Evolutionary conservation across 2,329 filamentous ascomycete genomes (phyloP).

Genomic region (Cryphonectria japonica): DNA sequence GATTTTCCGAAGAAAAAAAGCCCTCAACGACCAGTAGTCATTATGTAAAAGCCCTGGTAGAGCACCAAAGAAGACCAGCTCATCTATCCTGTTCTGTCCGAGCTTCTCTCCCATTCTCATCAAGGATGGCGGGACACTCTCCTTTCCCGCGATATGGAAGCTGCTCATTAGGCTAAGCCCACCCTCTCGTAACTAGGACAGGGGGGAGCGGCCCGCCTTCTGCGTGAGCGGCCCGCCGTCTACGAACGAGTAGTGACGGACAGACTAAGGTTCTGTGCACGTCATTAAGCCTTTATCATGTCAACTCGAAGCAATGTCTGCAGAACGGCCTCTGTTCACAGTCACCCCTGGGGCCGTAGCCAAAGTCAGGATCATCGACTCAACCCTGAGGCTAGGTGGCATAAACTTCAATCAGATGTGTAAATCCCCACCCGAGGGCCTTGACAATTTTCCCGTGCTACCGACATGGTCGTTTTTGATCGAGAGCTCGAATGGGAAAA

Average conservation of each 20-base stretch:
- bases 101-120: not conserved
- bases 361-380: conserved; percentile 26
- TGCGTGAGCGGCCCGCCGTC: not conserved
- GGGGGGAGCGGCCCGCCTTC: not conserved
- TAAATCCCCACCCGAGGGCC: conserved; percentile 9
- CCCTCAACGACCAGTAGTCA: not conserved
- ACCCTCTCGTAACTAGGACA: not conserved
- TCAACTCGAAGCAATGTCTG: conserved; percentile 6
- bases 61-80: not conserved
- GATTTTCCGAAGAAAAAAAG: not conserved
- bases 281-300: not conserved
- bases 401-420: not conserved
- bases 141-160: not conserved
- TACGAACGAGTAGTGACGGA: not conserved
- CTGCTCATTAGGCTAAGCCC: not conserved
- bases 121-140: not conserved
- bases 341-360: conserved; percentile 17
- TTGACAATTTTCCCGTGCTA: not conserved
- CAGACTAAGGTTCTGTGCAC: not conserved
- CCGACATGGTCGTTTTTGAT: conserved; percentile 22
- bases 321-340: conserved; percentile 7
- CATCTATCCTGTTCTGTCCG: not conserved
- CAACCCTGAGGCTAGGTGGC: conserved; percentile 11
- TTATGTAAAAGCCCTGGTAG: not conserved
- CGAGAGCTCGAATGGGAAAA: conserved; percentile 18